Evolutionary conservation across 2,329 filamentous ascomycete genomes (phyloP), one percentile per base, ranked within the genome.

Genomic region (Penicillium sp.): DNA sequence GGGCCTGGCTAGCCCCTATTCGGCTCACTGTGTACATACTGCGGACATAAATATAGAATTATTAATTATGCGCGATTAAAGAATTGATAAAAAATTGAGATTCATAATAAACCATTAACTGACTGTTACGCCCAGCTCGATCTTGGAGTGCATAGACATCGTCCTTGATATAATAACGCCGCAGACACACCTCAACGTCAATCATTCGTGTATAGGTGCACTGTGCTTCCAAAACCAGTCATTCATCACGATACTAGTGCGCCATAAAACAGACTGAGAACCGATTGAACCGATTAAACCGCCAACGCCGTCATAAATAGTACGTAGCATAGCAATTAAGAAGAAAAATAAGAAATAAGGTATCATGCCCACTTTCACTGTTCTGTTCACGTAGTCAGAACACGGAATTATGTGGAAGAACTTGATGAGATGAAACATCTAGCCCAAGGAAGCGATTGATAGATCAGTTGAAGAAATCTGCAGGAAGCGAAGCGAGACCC

Each of bases 401-500:
- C 11, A 28, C 21, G 35, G 47, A 23, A 18, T 6, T 16, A 2
- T 43, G 40, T 43, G 40, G 18, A 21, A 43, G 18, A 43, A 43
- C 40, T 20, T 14, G 40, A 21, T 23, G 18, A 43, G 18, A 43
- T 18, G 38, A 8, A 42, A 12, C 40, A 42, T 42, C 40, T 42
- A 42, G 11, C 4, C 18, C 40, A 43, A 11, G 20, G 9, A 42
- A 42, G 38, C 3, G 11, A 18, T 18, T 21, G 2, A 20, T 11
- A 40, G 33, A 53, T 47, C 51, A 55, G 20, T 42, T 62, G 61
- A 77, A 77, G 61, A 71, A 77, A 52, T 76, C 73, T 5, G 70
- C 64, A 8, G 76, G 76, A 14, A 78, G 66, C 23, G 74, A 67
- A 12, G 74, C 73, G 46, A 78, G 65, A 18, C 70, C 63, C 43